These are phyloP conservation scores for Megacollybia marginata DNA, from an alignment of 768 basidiomycete species.

Conservation along the genomic window DNA sequence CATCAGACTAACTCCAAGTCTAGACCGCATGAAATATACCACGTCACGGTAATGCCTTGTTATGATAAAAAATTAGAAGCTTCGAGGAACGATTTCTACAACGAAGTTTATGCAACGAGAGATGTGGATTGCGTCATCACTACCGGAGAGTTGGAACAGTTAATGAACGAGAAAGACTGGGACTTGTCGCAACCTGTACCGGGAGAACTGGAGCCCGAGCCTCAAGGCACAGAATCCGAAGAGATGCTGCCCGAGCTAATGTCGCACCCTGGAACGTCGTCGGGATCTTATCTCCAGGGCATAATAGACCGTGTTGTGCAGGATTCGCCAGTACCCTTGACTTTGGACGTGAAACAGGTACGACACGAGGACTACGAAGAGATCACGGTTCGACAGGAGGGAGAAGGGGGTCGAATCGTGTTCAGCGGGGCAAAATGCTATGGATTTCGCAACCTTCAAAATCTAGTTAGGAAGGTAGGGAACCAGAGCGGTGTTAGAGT, in stretches of 20 bases:
- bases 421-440: constrained; percentile 96
- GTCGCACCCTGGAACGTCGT: constrained; percentile 75
- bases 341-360: constrained; percentile 46
- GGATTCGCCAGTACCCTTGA: constrained; percentile 36
- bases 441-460: constrained; percentile 95
- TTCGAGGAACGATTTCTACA: constrained; percentile 89
- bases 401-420: constrained; percentile 49
- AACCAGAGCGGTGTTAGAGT: constrained; percentile 72
- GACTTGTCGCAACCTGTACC: constrained; percentile 56
- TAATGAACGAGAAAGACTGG: constrained; percentile 79
- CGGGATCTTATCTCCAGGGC: constrained; percentile 86
- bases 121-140: constrained; percentile 98
- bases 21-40: constrained; percentile 87
- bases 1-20: not conserved
- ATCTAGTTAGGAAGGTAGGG: constrained; percentile 91
- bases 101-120: constrained; percentile 70
- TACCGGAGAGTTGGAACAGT: constrained; percentile 84
- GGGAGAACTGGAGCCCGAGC: constrained; percentile 33
- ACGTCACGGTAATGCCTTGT: constrained; percentile 97
- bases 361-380: constrained; percentile 79
- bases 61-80: constrained; percentile 99
- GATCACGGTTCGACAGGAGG: constrained; percentile 38
- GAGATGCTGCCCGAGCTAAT: constrained; percentile 62
- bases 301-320: constrained; percentile 52
- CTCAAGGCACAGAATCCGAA: constrained; percentile 3